A percentile compares a stretch with the other conserved stretches of the same genome.
Evolutionary conservation across 257 asterid species (phyloP).

Genomic region (Solanum sejunctum): DNA sequence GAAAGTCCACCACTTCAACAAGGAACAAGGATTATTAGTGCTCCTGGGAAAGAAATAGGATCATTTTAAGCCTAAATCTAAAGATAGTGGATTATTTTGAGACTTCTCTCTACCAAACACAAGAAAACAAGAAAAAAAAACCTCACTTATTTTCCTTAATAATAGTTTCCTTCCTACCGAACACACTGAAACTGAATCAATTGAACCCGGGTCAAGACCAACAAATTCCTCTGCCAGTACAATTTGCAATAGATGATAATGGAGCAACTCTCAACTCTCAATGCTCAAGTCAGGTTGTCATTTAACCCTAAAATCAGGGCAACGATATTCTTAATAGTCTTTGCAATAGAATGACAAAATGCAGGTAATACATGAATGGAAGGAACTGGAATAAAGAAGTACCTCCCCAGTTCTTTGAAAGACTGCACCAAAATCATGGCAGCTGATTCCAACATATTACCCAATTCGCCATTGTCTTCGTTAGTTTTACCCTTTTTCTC

Average conservation of each 20-base stretch:
- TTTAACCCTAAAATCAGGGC: neutral
- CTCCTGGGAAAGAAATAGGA: no score
- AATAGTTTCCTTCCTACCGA: neutral
- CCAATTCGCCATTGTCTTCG: slow-evolving; percentile 23
- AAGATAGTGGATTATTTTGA: no score
- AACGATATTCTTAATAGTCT: neutral
- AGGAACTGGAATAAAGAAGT: neutral
- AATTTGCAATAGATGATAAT: neutral
- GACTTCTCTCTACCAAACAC: neutral
- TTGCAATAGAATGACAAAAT: neutral
- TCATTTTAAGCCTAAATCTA: no score
- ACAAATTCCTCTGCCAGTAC: neutral
- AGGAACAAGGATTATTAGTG: no score
- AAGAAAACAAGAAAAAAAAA: neutral
- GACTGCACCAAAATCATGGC: slow-evolving; percentile 92
- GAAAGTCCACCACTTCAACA: no score
- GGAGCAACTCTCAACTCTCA: neutral
- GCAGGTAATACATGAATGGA: neutral
- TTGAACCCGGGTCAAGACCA: neutral
- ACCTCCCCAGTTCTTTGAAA: slow-evolving; percentile 54
- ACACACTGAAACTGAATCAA: neutral
- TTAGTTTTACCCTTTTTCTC: slow-evolving; percentile 2
- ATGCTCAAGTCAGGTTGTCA: neutral
- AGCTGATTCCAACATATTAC: slow-evolving; percentile 67
- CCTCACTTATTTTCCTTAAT: neutral